phyloP scores from a whole-genome alignment of 1,284 basidiomycete genomes.

The Leccinum variabile region DNA sequence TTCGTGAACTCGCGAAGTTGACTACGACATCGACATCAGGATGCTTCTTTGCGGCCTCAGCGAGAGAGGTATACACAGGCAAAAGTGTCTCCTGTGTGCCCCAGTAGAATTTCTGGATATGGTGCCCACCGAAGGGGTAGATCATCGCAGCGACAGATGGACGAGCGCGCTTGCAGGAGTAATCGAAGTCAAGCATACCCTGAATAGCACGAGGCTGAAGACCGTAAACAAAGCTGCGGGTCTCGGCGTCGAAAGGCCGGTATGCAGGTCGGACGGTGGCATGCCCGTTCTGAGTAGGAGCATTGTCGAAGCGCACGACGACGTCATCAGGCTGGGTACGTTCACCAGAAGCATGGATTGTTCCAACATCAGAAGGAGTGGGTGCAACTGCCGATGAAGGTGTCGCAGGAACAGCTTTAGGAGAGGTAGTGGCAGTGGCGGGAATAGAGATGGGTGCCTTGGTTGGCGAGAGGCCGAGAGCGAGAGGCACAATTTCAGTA shows the following conservation, averaged over 20 bases:
- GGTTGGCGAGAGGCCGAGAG: conserved; percentile 75
- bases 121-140: conserved; percentile 99
- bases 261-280: conserved; percentile 65
- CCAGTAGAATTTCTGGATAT: conserved; percentile 99
- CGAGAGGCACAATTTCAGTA: conserved; percentile 97
- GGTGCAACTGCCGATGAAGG: conserved; percentile 29
- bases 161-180: conserved; percentile 90
- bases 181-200: conserved; percentile 99
- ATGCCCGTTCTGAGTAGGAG: conserved; percentile 33
- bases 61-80: conserved; percentile 93
- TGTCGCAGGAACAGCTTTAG: conserved; percentile 35
- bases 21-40: conserved; percentile 96
- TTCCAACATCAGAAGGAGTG: conserved; percentile 56
- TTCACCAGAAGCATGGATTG: conserved; percentile 77
- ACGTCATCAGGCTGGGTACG: conserved; percentile 86
- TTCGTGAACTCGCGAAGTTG: conserved; percentile 96
- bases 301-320: conserved; percentile 81
- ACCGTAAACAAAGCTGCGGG: conserved; percentile 96
- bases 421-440: conserved; percentile 40
- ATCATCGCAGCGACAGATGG: conserved; percentile 99
- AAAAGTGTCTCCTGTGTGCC: conserved; percentile 98
- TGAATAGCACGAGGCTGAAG: conserved; percentile 99
- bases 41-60: conserved; percentile 94
- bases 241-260: conserved; percentile 89
- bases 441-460: conserved; percentile 41